A percentile compares a stretch with the other conserved stretches of the same genome.
These are phyloP conservation scores for Ogataea naganishii DNA, from an alignment of 805 yeast genomes.

Conservation along the genomic window DNA sequence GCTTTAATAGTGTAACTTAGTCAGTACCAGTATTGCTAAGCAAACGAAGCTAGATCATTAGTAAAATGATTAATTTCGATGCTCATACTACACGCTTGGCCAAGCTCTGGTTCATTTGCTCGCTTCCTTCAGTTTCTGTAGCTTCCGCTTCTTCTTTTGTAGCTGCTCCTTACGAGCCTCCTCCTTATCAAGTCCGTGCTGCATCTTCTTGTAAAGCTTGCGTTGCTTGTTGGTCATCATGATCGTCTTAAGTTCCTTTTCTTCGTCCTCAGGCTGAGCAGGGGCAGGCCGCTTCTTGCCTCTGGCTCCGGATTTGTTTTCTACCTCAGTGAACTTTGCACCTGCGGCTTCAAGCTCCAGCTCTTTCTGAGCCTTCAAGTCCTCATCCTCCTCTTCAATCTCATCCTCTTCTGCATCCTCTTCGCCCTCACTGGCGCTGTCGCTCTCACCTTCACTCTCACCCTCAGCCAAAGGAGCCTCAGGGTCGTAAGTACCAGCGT, in stretches of 20 bases:
- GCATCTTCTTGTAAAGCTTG: constrained; percentile 91
- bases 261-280: constrained; percentile 52
- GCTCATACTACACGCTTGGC: too few relatives aligned
- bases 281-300: constrained; percentile 28
- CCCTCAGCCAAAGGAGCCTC: constrained; percentile 35
- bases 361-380: constrained; percentile 62
- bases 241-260: constrained; percentile 84
- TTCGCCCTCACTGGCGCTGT: constrained; percentile 36
- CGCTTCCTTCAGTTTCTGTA: constrained; percentile 59
- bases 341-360: constrained; percentile 89
- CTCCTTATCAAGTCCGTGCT: constrained; percentile 79
- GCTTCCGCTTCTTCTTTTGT: constrained; percentile 58
- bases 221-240: constrained; percentile 98
- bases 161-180: constrained; percentile 65
- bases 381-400: constrained; percentile 49
- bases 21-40: too few relatives aligned
- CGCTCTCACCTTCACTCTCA: constrained; percentile 34
- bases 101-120: too few relatives aligned
- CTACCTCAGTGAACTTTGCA: constrained; percentile 59
- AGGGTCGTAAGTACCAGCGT: constrained; percentile 85
- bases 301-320: constrained; percentile 21
- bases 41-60: too few relatives aligned
- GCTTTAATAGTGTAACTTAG: too few relatives aligned
- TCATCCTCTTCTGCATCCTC: constrained; percentile 44
- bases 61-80: too few relatives aligned